Conservation (phyloP, 345 rosid genomes). For the Iberis pinnata region DNA sequence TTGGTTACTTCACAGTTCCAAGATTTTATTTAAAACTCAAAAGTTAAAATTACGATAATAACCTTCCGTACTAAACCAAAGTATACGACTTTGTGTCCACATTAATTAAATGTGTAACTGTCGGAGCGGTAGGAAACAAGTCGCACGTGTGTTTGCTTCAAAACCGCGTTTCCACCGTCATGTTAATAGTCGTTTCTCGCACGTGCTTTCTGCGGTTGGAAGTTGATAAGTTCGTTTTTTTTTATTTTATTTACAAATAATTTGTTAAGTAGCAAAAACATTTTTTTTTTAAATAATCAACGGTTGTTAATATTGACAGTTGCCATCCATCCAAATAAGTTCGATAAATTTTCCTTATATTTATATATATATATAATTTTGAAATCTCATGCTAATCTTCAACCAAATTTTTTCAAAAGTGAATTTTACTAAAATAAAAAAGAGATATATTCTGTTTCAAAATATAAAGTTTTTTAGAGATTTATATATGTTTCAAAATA, state of each 20-base stretch:
- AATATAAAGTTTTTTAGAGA: no score
- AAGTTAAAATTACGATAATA: conserved; percentile 2
- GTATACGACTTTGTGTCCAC: conserved; percentile 28
- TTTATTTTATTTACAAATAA: neutral
- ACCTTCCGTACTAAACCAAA: conserved; percentile 21
- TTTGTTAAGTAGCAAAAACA: neutral
- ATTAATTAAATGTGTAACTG: conserved; percentile 30
- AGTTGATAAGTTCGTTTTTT: neutral
- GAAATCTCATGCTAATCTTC: no score
- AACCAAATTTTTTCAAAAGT: no score
- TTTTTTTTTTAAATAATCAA: no score
- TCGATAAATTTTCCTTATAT: no score
- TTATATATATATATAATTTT: no score
- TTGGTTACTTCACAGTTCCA: conserved; percentile 17
- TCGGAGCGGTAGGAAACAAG: conserved; percentile 40
- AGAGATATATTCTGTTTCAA: no score
- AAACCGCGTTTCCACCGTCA: conserved; percentile 32
- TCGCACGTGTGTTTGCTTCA: conserved; percentile 53
- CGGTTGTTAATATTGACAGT: neutral
- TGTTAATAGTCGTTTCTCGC: conserved; percentile 35
- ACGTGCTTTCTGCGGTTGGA: conserved; percentile 31
- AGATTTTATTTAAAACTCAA: neutral
- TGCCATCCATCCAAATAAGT: no score
- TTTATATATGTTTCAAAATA: no score
- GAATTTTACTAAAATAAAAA: no score